These are phyloP conservation scores for Jaminaea rosea DNA, from an alignment of 1,284 basidiomycete species.

Conservation along the genomic window DNA sequence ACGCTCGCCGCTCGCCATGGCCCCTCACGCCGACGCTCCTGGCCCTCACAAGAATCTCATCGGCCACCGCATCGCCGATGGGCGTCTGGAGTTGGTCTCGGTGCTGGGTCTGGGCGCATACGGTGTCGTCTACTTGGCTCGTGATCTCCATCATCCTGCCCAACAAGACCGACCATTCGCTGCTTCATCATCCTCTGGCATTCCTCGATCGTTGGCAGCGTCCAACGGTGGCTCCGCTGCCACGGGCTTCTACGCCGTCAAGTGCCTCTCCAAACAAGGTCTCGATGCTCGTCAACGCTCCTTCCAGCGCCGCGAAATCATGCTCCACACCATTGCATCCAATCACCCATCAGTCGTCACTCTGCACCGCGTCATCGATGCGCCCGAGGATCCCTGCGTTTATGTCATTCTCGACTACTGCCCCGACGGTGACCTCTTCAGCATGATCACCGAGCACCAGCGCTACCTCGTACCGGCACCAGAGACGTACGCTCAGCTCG, in stretches of 20 bases:
- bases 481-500: not conserved
- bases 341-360: slow-evolving; percentile 74
- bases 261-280: slow-evolving; percentile 61
- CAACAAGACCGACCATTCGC: slow-evolving; percentile 21
- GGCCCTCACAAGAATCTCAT: slow-evolving; percentile 44
- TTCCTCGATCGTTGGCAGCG: slow-evolving; percentile 9
- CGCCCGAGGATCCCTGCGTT: slow-evolving; percentile 52
- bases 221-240: slow-evolving; percentile 22
- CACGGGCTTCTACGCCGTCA: slow-evolving; percentile 63
- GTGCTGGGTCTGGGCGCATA: slow-evolving; percentile 89
- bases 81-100: slow-evolving; percentile 68
- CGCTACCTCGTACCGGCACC: slow-evolving; percentile 56
- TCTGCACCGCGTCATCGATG: slow-evolving; percentile 75
- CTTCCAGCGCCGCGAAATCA: slow-evolving; percentile 69
- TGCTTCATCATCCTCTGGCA: slow-evolving; percentile 7
- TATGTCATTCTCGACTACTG: slow-evolving; percentile 63
- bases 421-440: slow-evolving; percentile 83
- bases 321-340: slow-evolving; percentile 59
- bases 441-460: slow-evolving; percentile 58
- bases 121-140: slow-evolving; percentile 74
- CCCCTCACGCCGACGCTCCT: not conserved
- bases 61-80: slow-evolving; percentile 48
- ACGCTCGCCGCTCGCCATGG: slow-evolving; percentile 1
- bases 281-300: slow-evolving; percentile 64
- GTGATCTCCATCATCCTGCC: slow-evolving; percentile 26